Conservation (phyloP, 1,139 yeast genomes). For the Debaryomycetaceae sp. region DNA sequence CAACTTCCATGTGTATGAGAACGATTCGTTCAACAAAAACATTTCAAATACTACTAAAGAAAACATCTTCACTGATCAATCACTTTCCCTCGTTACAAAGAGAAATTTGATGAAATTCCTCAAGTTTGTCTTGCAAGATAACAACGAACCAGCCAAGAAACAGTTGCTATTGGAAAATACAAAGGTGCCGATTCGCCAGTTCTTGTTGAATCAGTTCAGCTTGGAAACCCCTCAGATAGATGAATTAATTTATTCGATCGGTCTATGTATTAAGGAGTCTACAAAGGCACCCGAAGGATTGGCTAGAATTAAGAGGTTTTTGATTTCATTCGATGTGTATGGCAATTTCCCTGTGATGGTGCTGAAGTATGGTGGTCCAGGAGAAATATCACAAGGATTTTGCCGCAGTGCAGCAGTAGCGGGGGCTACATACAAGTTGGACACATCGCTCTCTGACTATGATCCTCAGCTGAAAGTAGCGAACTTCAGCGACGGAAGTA, state of each 20-base stretch:
- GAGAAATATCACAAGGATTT: constrained; percentile 94
- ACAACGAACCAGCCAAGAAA: constrained; percentile 49
- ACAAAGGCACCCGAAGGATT: constrained; percentile 72
- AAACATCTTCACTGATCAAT: constrained; percentile 89
- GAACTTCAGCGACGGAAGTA: constrained; percentile 71
- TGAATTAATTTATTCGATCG: constrained; percentile 83
- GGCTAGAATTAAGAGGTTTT: constrained; percentile 75
- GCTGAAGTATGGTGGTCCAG: constrained; percentile 94
- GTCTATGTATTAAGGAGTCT: constrained; percentile 60
- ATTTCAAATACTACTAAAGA: constrained; percentile 75
- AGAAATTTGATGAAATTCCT: constrained; percentile 88
- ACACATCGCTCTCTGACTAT: constrained; percentile 58
- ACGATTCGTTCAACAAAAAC: constrained; percentile 78
- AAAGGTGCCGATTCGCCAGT: constrained; percentile 53
- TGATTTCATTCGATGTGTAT: constrained; percentile 84
- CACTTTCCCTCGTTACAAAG: constrained; percentile 71
- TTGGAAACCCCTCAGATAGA: constrained; percentile 70
- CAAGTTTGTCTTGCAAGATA: constrained; percentile 73
- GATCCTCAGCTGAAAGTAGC: constrained; percentile 69
- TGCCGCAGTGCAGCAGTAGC: constrained; percentile 98
- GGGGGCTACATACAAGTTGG: constrained; percentile 88
- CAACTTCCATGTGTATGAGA: constrained; percentile 87
- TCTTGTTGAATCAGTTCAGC: constrained; percentile 62
- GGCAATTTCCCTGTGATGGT: constrained; percentile 92
- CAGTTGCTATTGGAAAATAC: constrained; percentile 55